Evolutionary conservation across 495 filamentous ascomycete genomes (phyloP).

Genomic region (Hypoxylon rickii): DNA sequence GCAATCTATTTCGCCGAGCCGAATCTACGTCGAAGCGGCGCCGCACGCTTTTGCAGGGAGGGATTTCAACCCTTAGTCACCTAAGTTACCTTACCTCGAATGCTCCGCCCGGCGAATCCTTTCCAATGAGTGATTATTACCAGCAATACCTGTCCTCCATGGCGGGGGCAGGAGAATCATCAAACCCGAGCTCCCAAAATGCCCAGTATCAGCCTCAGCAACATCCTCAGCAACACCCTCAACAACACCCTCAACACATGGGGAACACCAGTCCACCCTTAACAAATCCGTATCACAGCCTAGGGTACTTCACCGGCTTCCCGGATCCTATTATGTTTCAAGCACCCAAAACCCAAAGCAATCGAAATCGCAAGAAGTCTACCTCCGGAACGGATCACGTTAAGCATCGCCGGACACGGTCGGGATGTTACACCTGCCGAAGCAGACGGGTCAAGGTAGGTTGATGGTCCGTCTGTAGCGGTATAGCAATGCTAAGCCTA

Average conservation of each 20-base stretch:
- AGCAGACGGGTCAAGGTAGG: conserved; percentile 84
- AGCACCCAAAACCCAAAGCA: conserved; percentile 52
- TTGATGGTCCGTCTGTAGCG: background rate
- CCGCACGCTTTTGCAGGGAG: conserved; percentile 13
- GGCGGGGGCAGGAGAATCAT: conserved; percentile 47
- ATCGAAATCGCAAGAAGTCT: conserved; percentile 60
- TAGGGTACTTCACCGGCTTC: conserved; percentile 53
- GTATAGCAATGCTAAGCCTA: conserved; percentile 17
- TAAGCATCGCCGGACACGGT: conserved; percentile 91
- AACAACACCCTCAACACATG: conserved; percentile 33
- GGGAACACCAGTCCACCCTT: conserved; percentile 40
- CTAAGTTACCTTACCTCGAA: conserved; percentile 16
- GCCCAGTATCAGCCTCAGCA: conserved; percentile 42
- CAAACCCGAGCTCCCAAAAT: conserved; percentile 42
- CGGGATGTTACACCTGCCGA: conserved; percentile 93
- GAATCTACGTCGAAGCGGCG: conserved; percentile 10
- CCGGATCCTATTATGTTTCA: conserved; percentile 54
- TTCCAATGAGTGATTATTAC: conserved; percentile 55
- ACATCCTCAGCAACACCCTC: conserved; percentile 34
- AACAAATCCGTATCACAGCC: conserved; percentile 46
- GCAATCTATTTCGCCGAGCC: conserved; percentile 9
- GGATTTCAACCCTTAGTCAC: conserved; percentile 5
- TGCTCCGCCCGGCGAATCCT: conserved; percentile 18
- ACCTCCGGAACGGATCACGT: conserved; percentile 73
- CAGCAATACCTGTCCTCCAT: conserved; percentile 53